Evolutionary conservation across 2,329 filamentous ascomycete species (phyloP).

Genomic region (Pseudogymnoascus sp.): DNA sequence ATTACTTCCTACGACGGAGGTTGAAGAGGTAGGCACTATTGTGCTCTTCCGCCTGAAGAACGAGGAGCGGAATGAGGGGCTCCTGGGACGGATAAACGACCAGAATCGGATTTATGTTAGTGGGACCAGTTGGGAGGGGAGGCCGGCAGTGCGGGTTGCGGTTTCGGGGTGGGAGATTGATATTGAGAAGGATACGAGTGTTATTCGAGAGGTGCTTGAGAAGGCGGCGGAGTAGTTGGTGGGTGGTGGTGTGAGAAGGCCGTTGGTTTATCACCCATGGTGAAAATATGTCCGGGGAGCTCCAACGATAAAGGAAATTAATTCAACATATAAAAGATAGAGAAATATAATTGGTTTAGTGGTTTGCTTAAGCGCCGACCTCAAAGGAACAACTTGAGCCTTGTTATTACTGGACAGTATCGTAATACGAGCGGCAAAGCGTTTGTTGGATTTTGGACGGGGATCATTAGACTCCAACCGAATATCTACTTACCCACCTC

Average conservation of each 20-base stretch:
- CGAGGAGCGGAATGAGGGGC: conserved; percentile 48
- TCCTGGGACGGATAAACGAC: conserved; percentile 67
- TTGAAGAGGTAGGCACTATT: conserved; percentile 42
- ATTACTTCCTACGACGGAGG: conserved; percentile 44
- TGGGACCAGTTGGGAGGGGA: conserved; percentile 67
- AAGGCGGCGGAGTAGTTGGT: neutral
- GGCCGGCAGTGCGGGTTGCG: conserved; percentile 70
- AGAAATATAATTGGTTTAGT: neutral
- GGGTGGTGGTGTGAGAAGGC: neutral
- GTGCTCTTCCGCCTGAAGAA: conserved; percentile 71
- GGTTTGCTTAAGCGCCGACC: neutral
- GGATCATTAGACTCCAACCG: neutral
- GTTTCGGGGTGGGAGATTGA: conserved; percentile 79
- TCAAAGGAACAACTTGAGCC: neutral
- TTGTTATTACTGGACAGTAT: neutral
- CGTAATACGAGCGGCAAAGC: neutral
- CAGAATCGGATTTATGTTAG: conserved; percentile 72
- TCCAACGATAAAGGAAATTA: neutral
- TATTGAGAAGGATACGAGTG: conserved; percentile 52
- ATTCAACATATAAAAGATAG: neutral
- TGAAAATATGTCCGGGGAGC: neutral
- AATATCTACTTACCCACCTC: neutral
- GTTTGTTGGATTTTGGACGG: neutral
- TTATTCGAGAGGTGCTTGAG: conserved; percentile 56
- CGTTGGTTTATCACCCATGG: neutral